Percentiles rank a stretch among this genome's conserved stretches.
Evolutionary conservation across 2,329 filamentous ascomycete species (phyloP).

Genomic region (Zarea fungicola): DNA sequence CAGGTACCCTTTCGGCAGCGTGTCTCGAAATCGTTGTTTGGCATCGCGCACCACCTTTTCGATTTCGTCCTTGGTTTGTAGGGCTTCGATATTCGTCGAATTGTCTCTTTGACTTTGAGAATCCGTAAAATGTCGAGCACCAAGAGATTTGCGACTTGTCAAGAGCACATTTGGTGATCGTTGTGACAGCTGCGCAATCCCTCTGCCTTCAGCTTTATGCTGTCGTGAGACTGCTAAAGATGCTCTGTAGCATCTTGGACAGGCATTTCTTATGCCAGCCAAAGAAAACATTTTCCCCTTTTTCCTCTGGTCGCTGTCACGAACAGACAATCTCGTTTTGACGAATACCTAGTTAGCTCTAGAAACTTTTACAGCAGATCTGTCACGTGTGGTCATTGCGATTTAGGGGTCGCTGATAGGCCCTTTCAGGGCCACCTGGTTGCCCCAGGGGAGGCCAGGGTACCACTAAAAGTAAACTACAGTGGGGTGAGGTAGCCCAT

Average conservation of each 20-base stretch:
- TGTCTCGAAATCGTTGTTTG: slow-evolving; percentile 70
- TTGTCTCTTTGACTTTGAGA: slow-evolving; percentile 23
- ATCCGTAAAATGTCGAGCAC: slow-evolving; percentile 26
- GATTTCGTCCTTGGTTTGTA: slow-evolving; percentile 32
- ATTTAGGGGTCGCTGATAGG: slow-evolving; percentile 12
- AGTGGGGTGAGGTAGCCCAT: no score
- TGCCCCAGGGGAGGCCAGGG: no score
- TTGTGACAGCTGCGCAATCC: neutral
- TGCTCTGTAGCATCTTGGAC: slow-evolving; percentile 10
- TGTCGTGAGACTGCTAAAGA: slow-evolving; percentile 1
- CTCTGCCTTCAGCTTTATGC: neutral
- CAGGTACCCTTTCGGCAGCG: slow-evolving; percentile 66
- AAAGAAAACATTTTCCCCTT: slow-evolving; percentile 11
- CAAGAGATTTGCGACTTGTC: slow-evolving; percentile 3
- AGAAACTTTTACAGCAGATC: slow-evolving; percentile 5
- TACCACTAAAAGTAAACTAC: no score
- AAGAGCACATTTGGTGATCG: neutral
- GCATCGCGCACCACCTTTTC: slow-evolving; percentile 65
- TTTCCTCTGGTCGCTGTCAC: neutral
- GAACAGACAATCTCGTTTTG: neutral
- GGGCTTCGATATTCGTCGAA: neutral
- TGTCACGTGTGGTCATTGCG: slow-evolving; percentile 13
- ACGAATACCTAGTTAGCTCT: neutral
- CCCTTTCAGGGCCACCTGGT: neutral
- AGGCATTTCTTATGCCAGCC: slow-evolving; percentile 4